Base-by-base conservation (phyloP, 176 grass and related monocot genomes). In the Tillandsia leiboldiana region DNA sequence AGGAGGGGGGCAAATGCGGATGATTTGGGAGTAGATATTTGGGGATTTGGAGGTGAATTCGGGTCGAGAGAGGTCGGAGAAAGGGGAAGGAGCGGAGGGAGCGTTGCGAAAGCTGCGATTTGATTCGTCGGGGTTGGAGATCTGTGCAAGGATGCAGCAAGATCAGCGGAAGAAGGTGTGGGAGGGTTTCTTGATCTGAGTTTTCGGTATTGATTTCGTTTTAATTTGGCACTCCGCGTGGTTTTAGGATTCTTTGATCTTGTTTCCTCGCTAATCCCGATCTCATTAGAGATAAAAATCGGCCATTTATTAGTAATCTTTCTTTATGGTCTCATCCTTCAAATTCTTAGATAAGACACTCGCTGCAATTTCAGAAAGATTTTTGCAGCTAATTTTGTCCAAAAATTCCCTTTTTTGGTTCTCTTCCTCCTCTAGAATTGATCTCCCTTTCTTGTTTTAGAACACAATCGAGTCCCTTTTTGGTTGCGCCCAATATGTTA, bases 151-250 rank as follows among this genome's bases (percentile, higher is more conserved):
- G 83, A 97, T 97, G 89, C 89, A 97, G 89, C 84, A 90, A 81
- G 94, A 90, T 80, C 89, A 90, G 71, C 84, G 77, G 51, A 97
- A 93, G 81, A 92, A 97, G 94, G 94, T 97, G 20, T 12, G 86
- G 75, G 71, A 14, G 63, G 58, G 73, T 85, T 50, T 64, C 11
- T 51, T 69, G 29, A 66, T 82, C 77, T 64, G 49, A 68, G 75
- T 73, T 61, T 61, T 1, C 3, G 56, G 7, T 65, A 26, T 56
- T 51, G 26, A 20, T 78, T 65, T 74, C 14, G 10, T 66, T 26
- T 49, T 75, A 18, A 26, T 23, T 22, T 52, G 14, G 50, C 50
- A 13, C 17, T 58, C 27, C 49, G 64, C 26, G 10, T 80, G 7
- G 75, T 59, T 82, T 72, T 53, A 58, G 51, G 47, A 10, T 10